A percentile compares a stretch with the other conserved stretches of the same genome.
Evolutionary conservation across 2,329 filamentous ascomycete genomes (phyloP).

Genomic region (Penicillium glabrum): DNA sequence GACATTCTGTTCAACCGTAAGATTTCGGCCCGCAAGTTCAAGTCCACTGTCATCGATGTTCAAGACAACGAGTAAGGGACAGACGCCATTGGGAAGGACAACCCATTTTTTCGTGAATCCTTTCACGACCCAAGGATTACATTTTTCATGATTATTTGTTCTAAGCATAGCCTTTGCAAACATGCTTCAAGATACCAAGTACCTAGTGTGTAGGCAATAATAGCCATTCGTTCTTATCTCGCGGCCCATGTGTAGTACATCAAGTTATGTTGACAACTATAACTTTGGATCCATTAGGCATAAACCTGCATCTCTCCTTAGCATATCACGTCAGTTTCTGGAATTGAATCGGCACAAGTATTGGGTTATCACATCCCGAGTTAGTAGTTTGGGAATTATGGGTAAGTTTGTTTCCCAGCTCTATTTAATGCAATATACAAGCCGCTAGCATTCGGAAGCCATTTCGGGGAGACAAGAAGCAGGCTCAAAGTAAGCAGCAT

Average conservation of each 20-base stretch:
- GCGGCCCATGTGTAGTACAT: background rate
- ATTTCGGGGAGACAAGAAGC: too few species aligned
- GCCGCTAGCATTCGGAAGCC: too few species aligned
- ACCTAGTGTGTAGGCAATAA: background rate
- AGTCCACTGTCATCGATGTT: constrained; percentile 45
- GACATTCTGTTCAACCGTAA: constrained; percentile 49
- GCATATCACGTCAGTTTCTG: too few species aligned
- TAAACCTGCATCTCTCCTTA: too few species aligned
- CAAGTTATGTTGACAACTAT: background rate
- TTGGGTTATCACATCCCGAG: too few species aligned
- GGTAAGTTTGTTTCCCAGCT: too few species aligned
- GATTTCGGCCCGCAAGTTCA: constrained; percentile 46
- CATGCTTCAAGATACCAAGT: background rate
- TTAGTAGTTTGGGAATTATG: too few species aligned
- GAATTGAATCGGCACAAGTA: too few species aligned
- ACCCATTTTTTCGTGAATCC: background rate
- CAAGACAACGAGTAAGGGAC: constrained; percentile 41
- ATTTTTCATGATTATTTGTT: background rate
- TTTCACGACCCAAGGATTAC: background rate
- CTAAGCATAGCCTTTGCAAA: background rate
- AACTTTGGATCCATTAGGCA: too few species aligned
- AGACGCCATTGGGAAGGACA: background rate
- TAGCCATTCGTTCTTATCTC: background rate
- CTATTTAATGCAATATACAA: too few species aligned
- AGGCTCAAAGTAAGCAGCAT: background rate